Base-by-base conservation (phyloP, 2,329 filamentous ascomycete species). In the Teratosphaeria gauchensis region DNA sequence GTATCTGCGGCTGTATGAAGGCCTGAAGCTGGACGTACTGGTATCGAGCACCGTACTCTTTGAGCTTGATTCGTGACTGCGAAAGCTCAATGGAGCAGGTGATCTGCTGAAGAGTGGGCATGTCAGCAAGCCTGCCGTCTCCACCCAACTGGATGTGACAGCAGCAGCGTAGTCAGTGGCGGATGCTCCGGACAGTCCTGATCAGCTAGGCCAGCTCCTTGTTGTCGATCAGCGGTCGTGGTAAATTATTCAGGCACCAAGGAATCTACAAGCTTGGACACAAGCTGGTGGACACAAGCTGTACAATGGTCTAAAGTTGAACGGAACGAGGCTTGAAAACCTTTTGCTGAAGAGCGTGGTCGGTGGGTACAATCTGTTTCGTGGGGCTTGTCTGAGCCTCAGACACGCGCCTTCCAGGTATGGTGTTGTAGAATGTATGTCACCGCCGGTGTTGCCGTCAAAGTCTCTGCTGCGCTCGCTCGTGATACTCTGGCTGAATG, bases 41-140 rank as follows among this genome's bases (percentile, higher is more conserved):
- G 63, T 83, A 83, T 16, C 65, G 65, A 14, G 77, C 77, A 35
- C 72, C 74, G 62, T 79, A 78, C 69, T 83, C 81, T 56, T 73
- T 74, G 46, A 84, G 72, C 8, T 72, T 69, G 14, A 70, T 66
- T 46, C 74, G 71, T n/a, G 72, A 71, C n/a, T 71, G 66, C 7
- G 74, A 71, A 55, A 80, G 75, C 72, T 82, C 77, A 51, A 84
- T 74, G 42, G 73, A 74, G 73, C 81, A 83, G 21, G 66, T 74
- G 33, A 84, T 71, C 33, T 81, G 75, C 65, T 79, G 81, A 59
- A 82, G 76, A 4, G 72, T 75, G 7, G 81, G 81, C 81, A 84
- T 84, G 35, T 48, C 6, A 48, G 19, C 42, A 21, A 48, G 42
- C n/a, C 9, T 21, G 42, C 42, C 16, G n/a, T 21, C 42, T 48